Base-by-base conservation (phyloP, 345 rosid species). In the Euphorbia pulcherrima region DNA sequence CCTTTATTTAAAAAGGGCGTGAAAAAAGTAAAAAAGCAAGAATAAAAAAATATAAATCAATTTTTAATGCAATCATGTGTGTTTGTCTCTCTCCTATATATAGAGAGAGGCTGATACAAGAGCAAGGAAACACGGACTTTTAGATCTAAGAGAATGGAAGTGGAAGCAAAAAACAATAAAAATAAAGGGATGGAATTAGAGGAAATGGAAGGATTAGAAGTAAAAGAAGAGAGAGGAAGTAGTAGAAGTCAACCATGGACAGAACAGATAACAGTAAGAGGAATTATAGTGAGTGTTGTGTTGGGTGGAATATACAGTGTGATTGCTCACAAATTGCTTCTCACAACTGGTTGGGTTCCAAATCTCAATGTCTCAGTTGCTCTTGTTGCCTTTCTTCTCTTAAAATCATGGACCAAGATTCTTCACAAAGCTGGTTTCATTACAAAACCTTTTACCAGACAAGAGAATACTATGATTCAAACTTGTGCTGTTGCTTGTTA, bases 401-500 rank as follows among this genome's bases (percentile, higher is more conserved):
- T 92, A 44, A 77, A 92, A 67, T 77, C 96, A 62, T 90, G 98
- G 98, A 90, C 97, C 2, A 84, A 86, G 78, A 29, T 85, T 64
- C 86, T 90, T 68, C 80, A 83, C 27, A 88, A 82, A 75, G 85
- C 84, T 26, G 98, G 98, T 21, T 83, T 68, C 55, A 75, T 80
- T 1, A 26, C 88, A 0, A 87, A 80, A 39, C 98, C 98, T 8
- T 92, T 92, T 76, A 92, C 96, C 2, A 75, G 88, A 41, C 98
- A 92, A 79, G 98, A 92, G 79, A 92, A 92, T 64, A 88, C 93
- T 4, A 90, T 92, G 93, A 92, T 90, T 55, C 98, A 92, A 73
- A 92, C 98, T 14, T 90, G 97, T 74, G 93, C 92, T 3, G 97
- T 87, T 70, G 98, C 98, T 51, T 92, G 98, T 74, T 92, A 85